Evolutionary conservation across 331 rosid species (phyloP).

Genomic region (Malus hybrid): DNA sequence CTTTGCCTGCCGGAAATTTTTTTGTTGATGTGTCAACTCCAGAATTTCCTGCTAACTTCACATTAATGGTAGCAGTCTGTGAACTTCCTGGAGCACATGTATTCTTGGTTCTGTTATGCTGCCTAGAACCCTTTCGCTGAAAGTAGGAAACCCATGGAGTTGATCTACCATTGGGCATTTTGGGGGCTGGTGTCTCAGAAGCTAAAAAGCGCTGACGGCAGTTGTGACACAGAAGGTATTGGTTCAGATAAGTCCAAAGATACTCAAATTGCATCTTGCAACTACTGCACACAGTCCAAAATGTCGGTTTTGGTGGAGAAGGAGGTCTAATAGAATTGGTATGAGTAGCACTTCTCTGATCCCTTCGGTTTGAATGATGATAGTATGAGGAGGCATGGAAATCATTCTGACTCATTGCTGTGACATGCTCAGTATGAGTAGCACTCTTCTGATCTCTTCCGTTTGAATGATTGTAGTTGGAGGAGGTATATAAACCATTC

Average conservation of each 20-base stretch:
- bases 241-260: slow-evolving; percentile 16
- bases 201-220: slow-evolving; percentile 48
- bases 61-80: slow-evolving; percentile 20
- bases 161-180: slow-evolving; percentile 21
- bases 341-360: slow-evolving; percentile 15
- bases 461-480: slow-evolving; percentile 2
- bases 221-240: slow-evolving; percentile 30
- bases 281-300: slow-evolving; percentile 61
- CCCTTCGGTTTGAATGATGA: slow-evolving; percentile 7
- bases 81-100: slow-evolving; percentile 22
- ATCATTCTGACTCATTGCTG: too few species aligned
- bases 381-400: background rate
- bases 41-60: slow-evolving; percentile 1
- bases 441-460: slow-evolving; percentile 16
- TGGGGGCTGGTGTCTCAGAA: slow-evolving; percentile 34
- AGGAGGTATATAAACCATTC: background rate
- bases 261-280: slow-evolving; percentile 59
- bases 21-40: slow-evolving; percentile 12
- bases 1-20: slow-evolving; percentile 6
- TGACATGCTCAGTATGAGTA: slow-evolving; percentile 14
- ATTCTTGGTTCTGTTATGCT: slow-evolving; percentile 18
- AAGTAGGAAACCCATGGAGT: slow-evolving; percentile 20
- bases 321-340: slow-evolving; percentile 16
- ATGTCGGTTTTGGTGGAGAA: slow-evolving; percentile 23
- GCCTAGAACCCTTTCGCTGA: slow-evolving; percentile 26